Conservation (phyloP, 139 green algal species). For the Coelastrella sp. region DNA sequence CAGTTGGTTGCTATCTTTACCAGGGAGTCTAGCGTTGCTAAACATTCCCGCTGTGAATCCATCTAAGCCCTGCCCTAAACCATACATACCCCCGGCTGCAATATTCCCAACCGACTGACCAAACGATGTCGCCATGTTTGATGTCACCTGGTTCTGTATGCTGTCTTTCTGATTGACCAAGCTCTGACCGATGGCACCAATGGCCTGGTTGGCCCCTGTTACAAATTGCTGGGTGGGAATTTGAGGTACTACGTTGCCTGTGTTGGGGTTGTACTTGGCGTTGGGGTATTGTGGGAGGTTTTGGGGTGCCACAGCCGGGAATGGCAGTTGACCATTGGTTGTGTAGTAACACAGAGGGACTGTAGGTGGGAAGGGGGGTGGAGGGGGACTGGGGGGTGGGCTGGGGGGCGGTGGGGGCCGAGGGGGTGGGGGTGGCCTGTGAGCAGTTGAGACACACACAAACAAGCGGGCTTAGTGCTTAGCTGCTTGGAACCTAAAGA, state of each 20-base stretch:
- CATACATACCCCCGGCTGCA: neutral
- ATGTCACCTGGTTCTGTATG: slow-evolving; percentile 16
- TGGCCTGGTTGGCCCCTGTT: neutral
- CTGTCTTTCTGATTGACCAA: slow-evolving; percentile 8
- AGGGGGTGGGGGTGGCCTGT: slow-evolving; percentile 18
- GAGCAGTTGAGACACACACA: too few relatives aligned
- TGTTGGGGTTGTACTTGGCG: slow-evolving; percentile 14
- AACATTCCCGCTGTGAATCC: neutral
- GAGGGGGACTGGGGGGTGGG: slow-evolving; percentile 11
- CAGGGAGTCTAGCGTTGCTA: neutral
- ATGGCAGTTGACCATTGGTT: slow-evolving; percentile 16
- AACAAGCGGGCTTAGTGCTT: too few relatives aligned
- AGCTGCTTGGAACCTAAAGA: too few relatives aligned
- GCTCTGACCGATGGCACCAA: neutral
- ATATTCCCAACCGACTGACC: slow-evolving; percentile 8
- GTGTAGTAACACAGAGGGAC: slow-evolving; percentile 40
- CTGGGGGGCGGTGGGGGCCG: slow-evolving; percentile 7
- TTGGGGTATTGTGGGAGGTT: slow-evolving; percentile 32
- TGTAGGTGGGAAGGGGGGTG: slow-evolving; percentile 29
- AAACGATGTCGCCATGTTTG: neutral
- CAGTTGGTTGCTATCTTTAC: neutral
- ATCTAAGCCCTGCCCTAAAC: neutral
- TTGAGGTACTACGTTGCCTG: slow-evolving; percentile 2
- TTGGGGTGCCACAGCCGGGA: slow-evolving; percentile 4
- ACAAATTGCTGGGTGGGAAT: neutral